Evolutionary conservation across 208 protist species (phyloP).

Genomic region (Leishmania tropica): DNA sequence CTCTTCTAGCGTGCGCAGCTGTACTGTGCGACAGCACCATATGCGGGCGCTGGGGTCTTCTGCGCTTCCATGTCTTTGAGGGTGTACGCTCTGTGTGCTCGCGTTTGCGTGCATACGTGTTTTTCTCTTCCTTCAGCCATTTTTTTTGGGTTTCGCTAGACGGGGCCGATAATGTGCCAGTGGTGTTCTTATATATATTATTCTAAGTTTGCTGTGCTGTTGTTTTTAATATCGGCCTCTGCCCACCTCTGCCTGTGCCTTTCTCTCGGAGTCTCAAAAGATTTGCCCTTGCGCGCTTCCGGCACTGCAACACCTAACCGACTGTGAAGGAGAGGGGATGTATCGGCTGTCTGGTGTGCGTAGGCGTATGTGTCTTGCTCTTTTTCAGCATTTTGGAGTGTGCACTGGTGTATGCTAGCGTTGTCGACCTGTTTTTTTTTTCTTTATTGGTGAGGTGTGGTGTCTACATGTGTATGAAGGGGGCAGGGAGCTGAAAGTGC

Average conservation of each 20-base stretch:
- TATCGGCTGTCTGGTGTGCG: background rate
- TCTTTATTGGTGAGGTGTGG: background rate
- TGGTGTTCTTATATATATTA: background rate
- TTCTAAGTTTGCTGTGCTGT: background rate
- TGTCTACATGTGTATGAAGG: background rate
- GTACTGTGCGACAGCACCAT: background rate
- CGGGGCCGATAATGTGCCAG: background rate
- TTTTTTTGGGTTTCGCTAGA: background rate
- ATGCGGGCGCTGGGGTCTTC: background rate
- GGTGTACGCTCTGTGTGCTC: background rate
- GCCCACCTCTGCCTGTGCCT: background rate
- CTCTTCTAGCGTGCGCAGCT: background rate
- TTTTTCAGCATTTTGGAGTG: background rate
- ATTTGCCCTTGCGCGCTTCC: background rate
- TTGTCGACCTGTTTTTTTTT: background rate
- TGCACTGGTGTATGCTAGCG: background rate
- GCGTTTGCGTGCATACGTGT: background rate
- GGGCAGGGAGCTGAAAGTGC: background rate
- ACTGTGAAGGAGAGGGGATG: background rate
- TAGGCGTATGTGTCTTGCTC: background rate
- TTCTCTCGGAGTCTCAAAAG: background rate
- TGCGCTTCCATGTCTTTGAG: background rate
- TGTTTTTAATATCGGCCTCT: background rate
- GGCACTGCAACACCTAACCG: background rate
- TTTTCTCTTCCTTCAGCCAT: background rate